phyloP scores from a whole-genome alignment of 2,329 filamentous ascomycete genomes.

The Ophiocordyceps camponoti-rufipedis region DNA sequence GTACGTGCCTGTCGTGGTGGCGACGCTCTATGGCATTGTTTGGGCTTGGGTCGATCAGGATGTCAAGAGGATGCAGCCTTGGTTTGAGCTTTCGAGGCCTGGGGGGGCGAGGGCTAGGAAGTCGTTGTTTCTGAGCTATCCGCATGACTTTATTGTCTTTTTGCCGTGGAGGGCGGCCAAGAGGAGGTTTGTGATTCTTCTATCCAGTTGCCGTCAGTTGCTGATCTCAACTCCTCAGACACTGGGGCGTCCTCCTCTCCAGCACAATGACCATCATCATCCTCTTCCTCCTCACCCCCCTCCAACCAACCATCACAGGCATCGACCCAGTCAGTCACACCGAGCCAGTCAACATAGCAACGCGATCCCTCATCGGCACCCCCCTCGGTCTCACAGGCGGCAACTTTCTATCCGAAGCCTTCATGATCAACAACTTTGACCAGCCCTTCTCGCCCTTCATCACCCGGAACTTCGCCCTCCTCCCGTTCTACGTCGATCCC shows the following conservation, averaged over 20 bases:
- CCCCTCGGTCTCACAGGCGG: conserved; percentile 5
- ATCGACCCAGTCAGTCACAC: conserved; percentile 11
- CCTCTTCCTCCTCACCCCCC: conserved; percentile 32
- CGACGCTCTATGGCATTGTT: conserved; percentile 33
- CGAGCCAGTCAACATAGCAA: not conserved
- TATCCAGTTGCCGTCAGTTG: too few relatives aligned
- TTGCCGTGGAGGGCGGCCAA: conserved; percentile 13
- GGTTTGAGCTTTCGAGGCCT: conserved; percentile 32
- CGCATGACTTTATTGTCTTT: conserved; percentile 17
- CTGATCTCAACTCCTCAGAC: not conserved
- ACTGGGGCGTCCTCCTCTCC: conserved; percentile 4
- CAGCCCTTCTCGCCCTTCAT: conserved; percentile 26
- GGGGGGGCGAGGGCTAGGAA: conserved; percentile 22
- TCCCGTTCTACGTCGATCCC: conserved; percentile 19
- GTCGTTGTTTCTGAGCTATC: conserved; percentile 35
- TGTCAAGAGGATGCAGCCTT: conserved; percentile 39
- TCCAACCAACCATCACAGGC: conserved; percentile 36
- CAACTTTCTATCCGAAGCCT: conserved; percentile 23
- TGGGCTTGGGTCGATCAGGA: conserved; percentile 45
- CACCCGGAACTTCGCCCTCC: conserved; percentile 19
- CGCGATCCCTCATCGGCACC: conserved; percentile 5
- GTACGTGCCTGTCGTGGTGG: conserved; percentile 33
- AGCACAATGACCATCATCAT: conserved; percentile 25
- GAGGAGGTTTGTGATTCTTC: conserved; percentile 11
- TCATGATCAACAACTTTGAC: conserved; percentile 25